Percentiles rank a stretch among this genome's conserved stretches.
phyloP scores from a whole-genome alignment of 352 stramenopile species.

The Hyphochytrium catenoides region DNA sequence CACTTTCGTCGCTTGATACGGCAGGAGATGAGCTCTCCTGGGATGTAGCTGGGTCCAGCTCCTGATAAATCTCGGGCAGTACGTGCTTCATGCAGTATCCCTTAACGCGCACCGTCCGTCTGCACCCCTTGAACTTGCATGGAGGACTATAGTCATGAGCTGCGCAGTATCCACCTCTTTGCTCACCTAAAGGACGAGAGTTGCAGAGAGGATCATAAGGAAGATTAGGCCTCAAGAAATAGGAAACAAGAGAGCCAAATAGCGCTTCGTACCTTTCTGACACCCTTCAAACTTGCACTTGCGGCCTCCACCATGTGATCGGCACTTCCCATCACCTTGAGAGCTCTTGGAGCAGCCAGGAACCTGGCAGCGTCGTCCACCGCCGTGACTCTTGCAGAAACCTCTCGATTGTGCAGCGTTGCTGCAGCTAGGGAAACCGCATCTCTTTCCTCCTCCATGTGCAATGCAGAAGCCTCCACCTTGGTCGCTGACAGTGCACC shows the following conservation, averaged over 20 bases:
- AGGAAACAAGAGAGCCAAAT: too few species aligned
- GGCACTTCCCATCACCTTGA: slow-evolving; percentile 47
- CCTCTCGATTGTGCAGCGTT: slow-evolving; percentile 51
- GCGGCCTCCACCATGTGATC: slow-evolving; percentile 45
- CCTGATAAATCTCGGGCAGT: too few species aligned
- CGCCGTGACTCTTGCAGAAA: slow-evolving; percentile 57
- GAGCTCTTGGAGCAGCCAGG: slow-evolving; percentile 50
- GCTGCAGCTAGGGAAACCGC: slow-evolving; percentile 37
- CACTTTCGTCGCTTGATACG: too few species aligned
- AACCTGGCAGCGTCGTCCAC: slow-evolving; percentile 38
- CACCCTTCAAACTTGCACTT: slow-evolving; percentile 44
- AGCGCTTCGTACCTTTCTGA: slow-evolving; percentile 34
- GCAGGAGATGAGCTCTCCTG: too few species aligned
- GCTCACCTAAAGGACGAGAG: too few species aligned
- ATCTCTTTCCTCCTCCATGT: slow-evolving; percentile 46
- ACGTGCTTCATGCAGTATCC: slow-evolving; percentile 60
- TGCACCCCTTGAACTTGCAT: too few species aligned
- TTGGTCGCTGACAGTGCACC: slow-evolving; percentile 54
- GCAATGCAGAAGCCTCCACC: slow-evolving; percentile 52
- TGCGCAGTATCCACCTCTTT: too few species aligned
- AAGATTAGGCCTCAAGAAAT: too few species aligned
- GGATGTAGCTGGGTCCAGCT: too few species aligned
- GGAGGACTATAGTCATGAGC: too few species aligned
- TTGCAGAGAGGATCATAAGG: too few species aligned
- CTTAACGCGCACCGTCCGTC: slow-evolving; percentile 41